Evolutionary conservation across 2,329 filamentous ascomycete genomes (phyloP).

Genomic region (Pseudovirgaria hyperparasitica): DNA sequence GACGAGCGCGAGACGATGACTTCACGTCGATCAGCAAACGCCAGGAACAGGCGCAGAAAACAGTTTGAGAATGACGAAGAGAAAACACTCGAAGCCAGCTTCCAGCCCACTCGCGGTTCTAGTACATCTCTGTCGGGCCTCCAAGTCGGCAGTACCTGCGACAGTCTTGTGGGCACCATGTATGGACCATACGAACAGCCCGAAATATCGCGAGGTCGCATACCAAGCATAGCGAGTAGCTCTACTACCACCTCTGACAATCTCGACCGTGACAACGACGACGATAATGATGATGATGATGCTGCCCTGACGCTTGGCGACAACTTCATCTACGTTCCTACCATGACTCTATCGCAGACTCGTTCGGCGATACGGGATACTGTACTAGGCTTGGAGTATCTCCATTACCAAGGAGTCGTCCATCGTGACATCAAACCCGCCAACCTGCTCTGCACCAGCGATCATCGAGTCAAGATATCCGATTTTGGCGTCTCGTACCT

Average conservation of each 20-base stretch:
- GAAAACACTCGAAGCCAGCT: conserved; percentile 22
- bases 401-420: conserved; percentile 44
- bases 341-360: conserved; percentile 75
- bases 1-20: conserved; percentile 31
- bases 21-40: conserved; percentile 16
- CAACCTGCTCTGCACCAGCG: conserved; percentile 76
- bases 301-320: conserved; percentile 54
- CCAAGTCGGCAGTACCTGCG: not conserved
- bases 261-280: conserved; percentile 20
- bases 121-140: conserved; percentile 1
- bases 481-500: conserved; percentile 98
- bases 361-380: conserved; percentile 84
- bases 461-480: conserved; percentile 88
- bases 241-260: conserved; percentile 43
- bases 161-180: conserved; percentile 61
- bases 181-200: conserved; percentile 58
- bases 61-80: conserved; percentile 7
- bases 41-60: conserved; percentile 13
- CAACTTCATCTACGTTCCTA: conserved; percentile 85
- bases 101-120: conserved; percentile 11
- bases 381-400: conserved; percentile 81
- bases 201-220: conserved; percentile 49
- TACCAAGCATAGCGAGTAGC: conserved; percentile 71
- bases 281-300: no score
- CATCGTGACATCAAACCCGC: conserved; percentile 47